Evolutionary conservation across 371 early-diverging fungal species (phyloP).

Genomic region (Saksenaea oblongispora): DNA sequence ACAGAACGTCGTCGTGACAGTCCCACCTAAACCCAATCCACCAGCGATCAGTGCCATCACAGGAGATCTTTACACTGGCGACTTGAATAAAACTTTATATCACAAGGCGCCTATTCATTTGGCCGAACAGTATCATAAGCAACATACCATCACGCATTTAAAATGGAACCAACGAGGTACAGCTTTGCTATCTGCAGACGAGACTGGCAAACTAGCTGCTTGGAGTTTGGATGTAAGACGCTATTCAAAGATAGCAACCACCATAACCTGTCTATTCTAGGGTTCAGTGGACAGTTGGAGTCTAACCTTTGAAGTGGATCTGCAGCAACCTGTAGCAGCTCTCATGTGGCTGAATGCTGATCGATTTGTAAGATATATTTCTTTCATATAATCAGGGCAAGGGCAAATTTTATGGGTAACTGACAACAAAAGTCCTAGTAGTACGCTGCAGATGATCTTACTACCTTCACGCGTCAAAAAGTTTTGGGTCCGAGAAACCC

Average conservation of each 20-base stretch:
- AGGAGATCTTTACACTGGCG: conserved; percentile 33
- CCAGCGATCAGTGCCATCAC: conserved; percentile 27
- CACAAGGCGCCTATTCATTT: conserved; percentile 28
- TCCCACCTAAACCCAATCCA: conserved; percentile 28
- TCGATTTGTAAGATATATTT: conserved; percentile 29
- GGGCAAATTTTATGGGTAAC: not conserved
- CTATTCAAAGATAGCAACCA: not conserved
- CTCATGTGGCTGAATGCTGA: conserved; percentile 48
- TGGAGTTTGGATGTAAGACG: conserved; percentile 42
- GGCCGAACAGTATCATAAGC: conserved; percentile 39
- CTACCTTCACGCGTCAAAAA: conserved; percentile 18
- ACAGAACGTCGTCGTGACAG: conserved; percentile 30
- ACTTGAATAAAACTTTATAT: conserved; percentile 11
- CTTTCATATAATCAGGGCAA: not conserved
- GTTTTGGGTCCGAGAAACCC: conserved; percentile 43
- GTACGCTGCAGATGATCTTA: conserved; percentile 12
- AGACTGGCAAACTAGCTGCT: conserved; percentile 43
- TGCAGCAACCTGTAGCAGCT: conserved; percentile 46
- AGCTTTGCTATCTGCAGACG: conserved; percentile 43
- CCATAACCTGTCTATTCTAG: conserved; percentile 15
- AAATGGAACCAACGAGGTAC: conserved; percentile 50
- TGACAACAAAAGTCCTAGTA: conserved; percentile 5
- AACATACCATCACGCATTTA: conserved; percentile 41
- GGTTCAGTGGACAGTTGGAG: conserved; percentile 37
- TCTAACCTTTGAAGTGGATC: conserved; percentile 23